Percentiles rank a stretch among this genome's conserved stretches.
Evolutionary conservation across 768 basidiomycete species (phyloP).

Genomic region (Calvatia gigantea): DNA sequence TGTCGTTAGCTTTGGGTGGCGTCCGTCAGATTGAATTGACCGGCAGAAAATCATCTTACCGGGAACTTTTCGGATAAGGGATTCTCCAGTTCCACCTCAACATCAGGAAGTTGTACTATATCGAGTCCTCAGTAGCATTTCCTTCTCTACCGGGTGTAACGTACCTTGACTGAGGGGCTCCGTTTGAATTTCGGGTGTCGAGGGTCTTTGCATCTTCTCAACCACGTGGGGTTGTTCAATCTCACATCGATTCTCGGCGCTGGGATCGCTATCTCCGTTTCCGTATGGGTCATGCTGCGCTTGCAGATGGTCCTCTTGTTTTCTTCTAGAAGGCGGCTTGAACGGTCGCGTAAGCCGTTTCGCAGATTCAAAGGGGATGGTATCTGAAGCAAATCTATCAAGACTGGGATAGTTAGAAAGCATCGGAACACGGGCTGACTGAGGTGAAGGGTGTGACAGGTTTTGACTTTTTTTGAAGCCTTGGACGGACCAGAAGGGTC

Average conservation of each 20-base stretch:
- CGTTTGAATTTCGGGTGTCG: constrained; percentile 11
- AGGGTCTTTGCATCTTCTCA: neutral
- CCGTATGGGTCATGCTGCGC: neutral
- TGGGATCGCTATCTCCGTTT: neutral
- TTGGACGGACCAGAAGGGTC: constrained; percentile 8
- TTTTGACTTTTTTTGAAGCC: constrained; percentile 30
- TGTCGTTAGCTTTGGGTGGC: constrained; percentile 24
- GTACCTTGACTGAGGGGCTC: neutral
- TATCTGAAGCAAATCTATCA: constrained; percentile 26
- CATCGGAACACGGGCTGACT: constrained; percentile 21
- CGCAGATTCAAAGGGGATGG: constrained; percentile 42
- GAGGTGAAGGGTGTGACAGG: constrained; percentile 26
- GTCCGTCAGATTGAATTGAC: neutral
- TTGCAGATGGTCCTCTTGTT: neutral
- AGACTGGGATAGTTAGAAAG: neutral
- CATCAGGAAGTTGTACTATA: neutral
- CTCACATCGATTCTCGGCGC: neutral
- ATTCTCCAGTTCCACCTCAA: constrained; percentile 8
- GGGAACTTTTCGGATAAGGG: neutral
- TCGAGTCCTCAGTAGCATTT: neutral
- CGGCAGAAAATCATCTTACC: neutral
- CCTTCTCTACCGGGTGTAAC: neutral
- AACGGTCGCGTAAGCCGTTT: constrained; percentile 45
- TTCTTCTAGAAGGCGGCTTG: constrained; percentile 32
- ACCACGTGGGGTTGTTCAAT: neutral